These are phyloP conservation scores for Fusarium sp. DNA, from an alignment of 2,329 filamentous ascomycete species.

Conservation along the genomic window DNA sequence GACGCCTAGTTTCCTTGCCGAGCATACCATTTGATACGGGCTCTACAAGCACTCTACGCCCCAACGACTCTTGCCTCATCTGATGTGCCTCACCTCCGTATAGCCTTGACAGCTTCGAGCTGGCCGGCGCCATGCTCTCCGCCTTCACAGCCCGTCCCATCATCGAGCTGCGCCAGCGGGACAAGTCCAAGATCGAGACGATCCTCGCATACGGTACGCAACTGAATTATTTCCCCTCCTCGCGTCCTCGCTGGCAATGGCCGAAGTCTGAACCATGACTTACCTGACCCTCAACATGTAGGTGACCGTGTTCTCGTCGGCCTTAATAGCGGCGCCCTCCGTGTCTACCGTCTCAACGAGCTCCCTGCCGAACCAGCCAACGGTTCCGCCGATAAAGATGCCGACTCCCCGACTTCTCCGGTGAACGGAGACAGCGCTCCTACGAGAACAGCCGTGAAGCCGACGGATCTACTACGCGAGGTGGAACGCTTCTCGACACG, in stretches of 20 bases:
- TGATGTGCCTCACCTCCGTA: constrained; percentile 51
- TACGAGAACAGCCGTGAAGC: constrained; percentile 60
- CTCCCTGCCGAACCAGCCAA: constrained; percentile 57
- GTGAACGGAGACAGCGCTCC: constrained; percentile 48
- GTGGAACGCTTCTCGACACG: constrained; percentile 94
- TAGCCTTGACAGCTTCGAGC: constrained; percentile 57
- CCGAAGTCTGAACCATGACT: constrained; percentile 3
- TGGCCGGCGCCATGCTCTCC: constrained; percentile 84
- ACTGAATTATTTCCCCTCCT: neutral
- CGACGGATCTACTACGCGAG: constrained; percentile 90
- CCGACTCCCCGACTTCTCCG: constrained; percentile 48
- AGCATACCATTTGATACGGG: neutral
- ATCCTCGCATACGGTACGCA: constrained; percentile 87
- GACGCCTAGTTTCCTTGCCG: neutral
- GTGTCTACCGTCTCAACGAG: constrained; percentile 93
- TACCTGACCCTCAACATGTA: constrained; percentile 52
- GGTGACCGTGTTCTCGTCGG: constrained; percentile 94
- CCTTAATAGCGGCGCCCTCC: constrained; percentile 88
- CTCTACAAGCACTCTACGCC: constrained; percentile 8
- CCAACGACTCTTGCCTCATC: constrained; percentile 25
- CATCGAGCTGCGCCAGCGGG: constrained; percentile 94
- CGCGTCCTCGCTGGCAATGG: neutral
- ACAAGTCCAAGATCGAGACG: constrained; percentile 98
- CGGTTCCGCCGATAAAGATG: constrained; percentile 50
- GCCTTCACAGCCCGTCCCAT: constrained; percentile 97